Conservation (phyloP, 148 eudicot species). For the Arbutus unedo region DNA sequence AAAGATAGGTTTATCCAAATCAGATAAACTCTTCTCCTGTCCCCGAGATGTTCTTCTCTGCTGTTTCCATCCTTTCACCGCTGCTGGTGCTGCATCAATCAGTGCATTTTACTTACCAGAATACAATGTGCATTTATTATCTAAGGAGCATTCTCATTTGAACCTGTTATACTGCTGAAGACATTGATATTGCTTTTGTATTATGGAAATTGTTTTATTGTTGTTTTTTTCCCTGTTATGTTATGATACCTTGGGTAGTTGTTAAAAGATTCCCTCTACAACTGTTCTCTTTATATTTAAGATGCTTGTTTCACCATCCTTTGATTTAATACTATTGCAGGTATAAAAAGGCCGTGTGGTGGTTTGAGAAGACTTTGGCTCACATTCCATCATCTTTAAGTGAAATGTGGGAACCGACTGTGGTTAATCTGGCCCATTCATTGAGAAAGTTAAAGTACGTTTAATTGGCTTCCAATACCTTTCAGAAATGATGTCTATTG, state of each 20-base stretch:
- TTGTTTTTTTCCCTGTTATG: background rate
- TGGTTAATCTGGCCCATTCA: constrained; percentile 86
- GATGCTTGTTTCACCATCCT: background rate
- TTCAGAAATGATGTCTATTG: background rate
- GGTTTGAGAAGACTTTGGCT: constrained; percentile 89
- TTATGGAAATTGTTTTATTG: background rate
- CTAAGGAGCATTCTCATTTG: background rate
- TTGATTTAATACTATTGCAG: constrained; percentile 34
- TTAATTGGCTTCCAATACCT: background rate
- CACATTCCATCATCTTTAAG: constrained; percentile 60
- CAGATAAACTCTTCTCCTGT: background rate
- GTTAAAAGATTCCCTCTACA: constrained; percentile 12
- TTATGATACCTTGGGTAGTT: background rate
- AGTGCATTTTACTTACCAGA: background rate
- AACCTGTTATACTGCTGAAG: background rate
- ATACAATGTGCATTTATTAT: background rate
- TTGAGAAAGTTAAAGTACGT: constrained; percentile 71
- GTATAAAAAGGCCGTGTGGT: constrained; percentile 76
- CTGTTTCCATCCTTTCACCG: background rate
- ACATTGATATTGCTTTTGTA: background rate
- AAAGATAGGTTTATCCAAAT: background rate
- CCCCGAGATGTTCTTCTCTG: background rate
- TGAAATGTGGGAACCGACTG: constrained; percentile 88
- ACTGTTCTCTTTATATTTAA: background rate
- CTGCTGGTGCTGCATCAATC: background rate